Conservation (phyloP, 495 filamentous ascomycete genomes). For the Daldinia vernicosa region DNA sequence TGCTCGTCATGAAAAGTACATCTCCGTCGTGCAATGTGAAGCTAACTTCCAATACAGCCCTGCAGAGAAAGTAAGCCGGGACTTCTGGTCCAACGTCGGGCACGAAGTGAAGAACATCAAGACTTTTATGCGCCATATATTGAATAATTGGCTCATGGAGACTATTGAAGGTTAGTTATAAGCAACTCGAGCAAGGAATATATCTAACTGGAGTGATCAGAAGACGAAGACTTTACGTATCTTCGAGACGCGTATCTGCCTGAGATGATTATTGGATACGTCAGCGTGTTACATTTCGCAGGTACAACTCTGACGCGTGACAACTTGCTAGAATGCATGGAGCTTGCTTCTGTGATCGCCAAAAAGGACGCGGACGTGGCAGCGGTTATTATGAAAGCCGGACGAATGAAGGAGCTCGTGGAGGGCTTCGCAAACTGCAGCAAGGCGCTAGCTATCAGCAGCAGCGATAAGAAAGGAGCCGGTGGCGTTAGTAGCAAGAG, state of each 20-base stretch:
- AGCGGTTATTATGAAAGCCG: constrained; percentile 67
- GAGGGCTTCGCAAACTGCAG: constrained; percentile 76
- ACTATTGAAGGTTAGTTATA: constrained; percentile 48
- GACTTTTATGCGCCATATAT: constrained; percentile 54
- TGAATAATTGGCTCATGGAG: constrained; percentile 56
- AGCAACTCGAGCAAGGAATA: too few relatives aligned
- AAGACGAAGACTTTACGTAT: constrained; percentile 55
- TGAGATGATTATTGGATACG: constrained; percentile 82
- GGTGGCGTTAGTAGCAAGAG: constrained; percentile 55
- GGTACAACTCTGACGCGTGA: constrained; percentile 71
- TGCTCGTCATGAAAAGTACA: constrained; percentile 1
- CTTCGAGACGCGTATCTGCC: constrained; percentile 81
- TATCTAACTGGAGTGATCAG: constrained; percentile 41
- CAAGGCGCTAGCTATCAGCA: constrained; percentile 74
- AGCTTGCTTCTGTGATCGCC: constrained; percentile 73
- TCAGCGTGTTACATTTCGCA: constrained; percentile 74
- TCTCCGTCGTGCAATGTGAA: not conserved
- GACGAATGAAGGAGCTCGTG: constrained; percentile 80
- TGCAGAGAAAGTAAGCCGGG: constrained; percentile 46
- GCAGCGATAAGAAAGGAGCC: constrained; percentile 57
- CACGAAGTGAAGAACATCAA: constrained; percentile 53
- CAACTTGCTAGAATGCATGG: constrained; percentile 77
- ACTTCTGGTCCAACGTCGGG: constrained; percentile 55
- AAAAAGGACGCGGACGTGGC: constrained; percentile 71
- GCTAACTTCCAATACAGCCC: constrained; percentile 37